These are phyloP conservation scores for Pholiota molesta DNA, from an alignment of 768 basidiomycete species.

Conservation along the genomic window DNA sequence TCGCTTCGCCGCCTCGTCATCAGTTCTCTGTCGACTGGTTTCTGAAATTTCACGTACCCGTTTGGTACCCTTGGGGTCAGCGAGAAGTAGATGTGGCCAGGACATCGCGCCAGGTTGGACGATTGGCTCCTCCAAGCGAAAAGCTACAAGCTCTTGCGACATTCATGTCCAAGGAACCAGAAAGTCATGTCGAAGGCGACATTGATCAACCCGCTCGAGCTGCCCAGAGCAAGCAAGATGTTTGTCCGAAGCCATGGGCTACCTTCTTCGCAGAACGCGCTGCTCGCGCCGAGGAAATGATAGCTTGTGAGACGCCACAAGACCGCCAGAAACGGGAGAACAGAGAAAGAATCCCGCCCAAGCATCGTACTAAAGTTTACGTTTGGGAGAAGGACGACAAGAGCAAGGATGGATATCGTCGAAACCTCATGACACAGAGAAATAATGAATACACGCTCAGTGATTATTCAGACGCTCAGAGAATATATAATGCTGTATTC, in stretches of 20 bases:
- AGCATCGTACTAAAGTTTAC: neutral
- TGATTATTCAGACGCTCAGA: neutral
- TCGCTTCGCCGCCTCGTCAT: too few species aligned
- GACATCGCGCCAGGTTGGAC: neutral
- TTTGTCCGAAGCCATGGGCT: constrained; percentile 8
- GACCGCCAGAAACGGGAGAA: neutral
- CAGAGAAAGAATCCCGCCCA: constrained; percentile 2
- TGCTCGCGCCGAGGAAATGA: too few species aligned
- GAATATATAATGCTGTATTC: constrained; percentile 3
- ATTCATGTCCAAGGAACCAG: neutral
- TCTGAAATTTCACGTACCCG: constrained; percentile 4
- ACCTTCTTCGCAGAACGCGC: constrained; percentile 1
- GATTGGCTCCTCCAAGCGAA: constrained; percentile 3
- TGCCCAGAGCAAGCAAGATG: neutral
- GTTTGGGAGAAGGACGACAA: constrained; percentile 15
- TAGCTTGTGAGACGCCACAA: too few species aligned
- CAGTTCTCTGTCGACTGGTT: constrained; percentile 4
- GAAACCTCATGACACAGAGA: neutral
- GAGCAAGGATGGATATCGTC: neutral
- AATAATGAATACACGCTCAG: constrained; percentile 2
- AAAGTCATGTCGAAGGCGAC: too few species aligned
- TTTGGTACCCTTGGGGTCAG: constrained; percentile 15
- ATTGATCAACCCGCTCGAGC: too few species aligned
- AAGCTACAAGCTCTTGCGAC: constrained; percentile 2
- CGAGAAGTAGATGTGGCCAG: neutral